Evolutionary conservation across 83 land plant species (phyloP).

Genomic region (Picea abies): DNA sequence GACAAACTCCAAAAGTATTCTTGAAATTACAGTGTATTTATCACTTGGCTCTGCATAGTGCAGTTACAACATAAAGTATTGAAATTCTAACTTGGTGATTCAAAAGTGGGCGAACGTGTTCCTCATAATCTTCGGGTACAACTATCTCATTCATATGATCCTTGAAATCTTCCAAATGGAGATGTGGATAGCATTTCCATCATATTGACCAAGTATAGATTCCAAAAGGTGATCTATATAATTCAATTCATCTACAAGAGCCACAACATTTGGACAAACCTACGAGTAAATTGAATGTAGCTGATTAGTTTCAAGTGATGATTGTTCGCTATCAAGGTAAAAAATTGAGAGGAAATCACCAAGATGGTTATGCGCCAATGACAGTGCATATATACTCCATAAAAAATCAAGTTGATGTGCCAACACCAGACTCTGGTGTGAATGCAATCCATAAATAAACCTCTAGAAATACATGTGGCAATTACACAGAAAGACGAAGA

Average conservation of each 20-base stretch:
- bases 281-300: constrained; percentile 64
- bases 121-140: constrained; percentile 74
- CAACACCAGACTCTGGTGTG: too few species aligned
- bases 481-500: too few species aligned
- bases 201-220: constrained; percentile 74
- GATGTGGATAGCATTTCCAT: constrained; percentile 80
- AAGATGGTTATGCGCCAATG: constrained; percentile 49
- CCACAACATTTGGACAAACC: constrained; percentile 77
- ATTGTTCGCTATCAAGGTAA: constrained; percentile 68
- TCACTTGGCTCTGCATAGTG: too few species aligned
- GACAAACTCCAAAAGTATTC: too few species aligned
- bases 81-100: constrained; percentile 46
- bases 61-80: constrained; percentile 13
- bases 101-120: constrained; percentile 57
- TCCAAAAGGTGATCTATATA: constrained; percentile 79
- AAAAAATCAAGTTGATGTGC: constrained; percentile 52
- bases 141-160: constrained; percentile 71
- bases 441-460: too few species aligned
- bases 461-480: too few species aligned
- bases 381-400: constrained; percentile 75
- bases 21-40: too few species aligned
- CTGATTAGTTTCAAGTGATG: constrained; percentile 69
- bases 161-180: constrained; percentile 77
- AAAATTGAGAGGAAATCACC: constrained; percentile 88
- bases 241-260: constrained; percentile 79